phyloP scores from a whole-genome alignment of 1,284 basidiomycete species.

The Malassezia pachydermatis region DNA sequence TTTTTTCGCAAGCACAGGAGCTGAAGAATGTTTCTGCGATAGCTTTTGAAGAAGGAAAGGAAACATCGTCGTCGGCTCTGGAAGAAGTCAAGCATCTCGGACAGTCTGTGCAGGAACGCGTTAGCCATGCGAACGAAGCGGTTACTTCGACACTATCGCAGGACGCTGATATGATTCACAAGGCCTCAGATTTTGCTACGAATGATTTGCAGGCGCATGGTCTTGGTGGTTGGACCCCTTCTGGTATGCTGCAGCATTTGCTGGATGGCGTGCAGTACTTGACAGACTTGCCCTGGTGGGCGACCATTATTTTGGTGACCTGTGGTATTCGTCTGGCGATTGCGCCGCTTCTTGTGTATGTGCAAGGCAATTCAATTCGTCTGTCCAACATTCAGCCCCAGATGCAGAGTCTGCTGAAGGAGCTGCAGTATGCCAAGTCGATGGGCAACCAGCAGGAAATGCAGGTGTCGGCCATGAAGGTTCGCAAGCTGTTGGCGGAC shows the following conservation, averaged over 20 bases:
- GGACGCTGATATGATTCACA: constrained; percentile 1
- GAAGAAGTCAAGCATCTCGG: neutral
- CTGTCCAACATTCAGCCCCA: constrained; percentile 60
- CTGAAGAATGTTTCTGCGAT: neutral
- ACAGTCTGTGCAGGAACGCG: constrained; percentile 8
- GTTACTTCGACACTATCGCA: neutral
- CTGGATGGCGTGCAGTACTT: constrained; percentile 66
- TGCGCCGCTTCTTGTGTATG: constrained; percentile 61
- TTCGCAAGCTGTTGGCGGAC: constrained; percentile 59
- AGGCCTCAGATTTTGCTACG: constrained; percentile 9
- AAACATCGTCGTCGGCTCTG: neutral
- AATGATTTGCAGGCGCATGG: constrained; percentile 65
- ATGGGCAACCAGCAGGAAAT: constrained; percentile 55
- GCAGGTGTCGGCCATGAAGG: constrained; percentile 55
- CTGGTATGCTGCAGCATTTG: constrained; percentile 56
- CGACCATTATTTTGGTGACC: constrained; percentile 60
- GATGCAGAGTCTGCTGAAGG: constrained; percentile 55
- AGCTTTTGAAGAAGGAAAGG: neutral
- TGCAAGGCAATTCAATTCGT: constrained; percentile 61
- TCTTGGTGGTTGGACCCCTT: constrained; percentile 54
- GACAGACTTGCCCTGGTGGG: constrained; percentile 53
- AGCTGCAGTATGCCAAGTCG: constrained; percentile 52
- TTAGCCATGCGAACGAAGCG: constrained; percentile 5
- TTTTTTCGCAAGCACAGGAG: neutral
- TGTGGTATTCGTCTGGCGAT: constrained; percentile 61